Evolutionary conservation across 1,284 basidiomycete species (phyloP), one percentile per base, ranked within the genome.

Genomic region (Pseudozyma thailandica): DNA sequence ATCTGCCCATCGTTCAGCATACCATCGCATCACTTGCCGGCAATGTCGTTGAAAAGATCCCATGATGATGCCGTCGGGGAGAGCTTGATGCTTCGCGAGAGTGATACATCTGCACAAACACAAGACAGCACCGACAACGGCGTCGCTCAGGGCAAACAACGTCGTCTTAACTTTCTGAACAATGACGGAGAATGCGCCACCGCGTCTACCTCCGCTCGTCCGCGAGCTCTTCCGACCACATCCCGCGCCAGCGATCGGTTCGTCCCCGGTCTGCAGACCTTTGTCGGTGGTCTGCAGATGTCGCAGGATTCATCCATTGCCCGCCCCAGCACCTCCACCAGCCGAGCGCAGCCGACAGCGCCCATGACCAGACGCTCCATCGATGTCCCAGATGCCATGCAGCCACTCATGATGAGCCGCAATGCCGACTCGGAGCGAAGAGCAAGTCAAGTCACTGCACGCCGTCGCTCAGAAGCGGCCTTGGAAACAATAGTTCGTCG

Each of bases 261-360:
- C 49, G 73, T 77, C 15, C 69, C 63, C 3, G 74, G 74, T 43
- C 51, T 77, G 12, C 73, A 75, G 47, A 74, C 74, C 1, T 69
- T 77, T 25, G 74, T 77, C 58, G 63, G 69, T 18, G 74, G 72
- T 37, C 51, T 75, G 30, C 56, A 63, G n/a, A 75, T 75, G 73
- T 70, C 66, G 15, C 72, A 64, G 50, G 57, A 59, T 31, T 56
- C 49, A 2, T 55, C 53, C 8, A 30, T 46, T 20, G 41, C 47
- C 3, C 46, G 21, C 12, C 15, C 33, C n/a, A n/a, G 31, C 12
- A 38, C 44, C n/a, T 13, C 50, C n/a, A 13, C 42, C 4, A 35
- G 46, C 28, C 50, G 25, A 18, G 16, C 42, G 7, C 21, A 41
- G 16, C 16, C 47, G 26, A 8, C 57, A 10, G n/a, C 47, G 2